phyloP scores from a whole-genome alignment of 1,284 basidiomycete species.

The Heterobasidion annosum region DNA sequence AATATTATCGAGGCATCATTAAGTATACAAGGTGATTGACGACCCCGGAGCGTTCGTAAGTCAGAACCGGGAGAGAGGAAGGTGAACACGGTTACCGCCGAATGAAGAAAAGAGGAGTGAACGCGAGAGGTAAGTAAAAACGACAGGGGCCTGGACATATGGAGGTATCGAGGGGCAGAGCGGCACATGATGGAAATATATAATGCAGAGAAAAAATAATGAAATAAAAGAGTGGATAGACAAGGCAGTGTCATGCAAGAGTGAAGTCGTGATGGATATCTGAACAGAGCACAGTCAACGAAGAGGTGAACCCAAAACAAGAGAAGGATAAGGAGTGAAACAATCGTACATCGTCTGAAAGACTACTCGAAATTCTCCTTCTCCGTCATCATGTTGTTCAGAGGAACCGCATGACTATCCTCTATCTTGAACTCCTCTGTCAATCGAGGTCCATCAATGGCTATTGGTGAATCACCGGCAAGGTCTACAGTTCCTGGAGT shows the following conservation, averaged over 20 bases:
- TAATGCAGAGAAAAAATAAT: not conserved
- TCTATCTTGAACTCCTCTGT: conserved; percentile 16
- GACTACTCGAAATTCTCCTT: conserved; percentile 6
- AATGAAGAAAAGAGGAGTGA: not conserved
- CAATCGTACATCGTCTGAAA: not conserved
- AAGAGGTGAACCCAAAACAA: not conserved
- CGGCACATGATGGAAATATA: not conserved
- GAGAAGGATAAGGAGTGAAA: not conserved
- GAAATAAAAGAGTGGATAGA: not conserved
- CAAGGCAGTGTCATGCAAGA: not conserved
- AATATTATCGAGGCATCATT: not conserved
- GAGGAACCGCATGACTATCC: not conserved
- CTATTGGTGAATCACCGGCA: conserved; percentile 3
- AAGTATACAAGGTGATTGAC: conserved; percentile 1
- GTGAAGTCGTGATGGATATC: too few relatives aligned
- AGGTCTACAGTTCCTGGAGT: conserved; percentile 28
- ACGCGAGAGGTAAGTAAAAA: not conserved
- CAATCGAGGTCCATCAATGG: conserved; percentile 14
- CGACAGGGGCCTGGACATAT: not conserved
- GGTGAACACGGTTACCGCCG: not conserved
- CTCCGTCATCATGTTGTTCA: conserved; percentile 11
- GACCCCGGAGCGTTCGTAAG: not conserved
- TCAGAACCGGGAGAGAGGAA: not conserved
- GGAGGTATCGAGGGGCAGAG: not conserved
- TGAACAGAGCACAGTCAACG: not conserved